Percentiles rank a stretch among this genome's conserved stretches.
phyloP scores from a whole-genome alignment of 306 rosid genomes.

The Lagenaria siceraria region DNA sequence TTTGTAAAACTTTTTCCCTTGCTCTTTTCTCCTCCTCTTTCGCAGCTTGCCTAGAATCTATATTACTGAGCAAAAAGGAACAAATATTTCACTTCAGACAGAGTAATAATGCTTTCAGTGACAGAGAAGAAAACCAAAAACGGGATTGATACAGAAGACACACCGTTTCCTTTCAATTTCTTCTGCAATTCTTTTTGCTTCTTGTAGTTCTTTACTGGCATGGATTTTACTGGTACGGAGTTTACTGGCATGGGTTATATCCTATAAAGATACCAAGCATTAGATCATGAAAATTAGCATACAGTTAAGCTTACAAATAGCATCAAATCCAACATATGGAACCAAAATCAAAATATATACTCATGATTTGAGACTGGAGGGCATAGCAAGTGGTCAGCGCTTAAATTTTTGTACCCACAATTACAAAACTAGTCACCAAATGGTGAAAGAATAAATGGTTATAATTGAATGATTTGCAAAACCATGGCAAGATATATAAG shows the following conservation, averaged over 20 bases:
- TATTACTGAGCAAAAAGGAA: conserved; percentile 25
- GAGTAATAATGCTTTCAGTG: background rate
- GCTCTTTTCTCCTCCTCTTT: conserved; percentile 71
- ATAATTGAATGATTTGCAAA: background rate
- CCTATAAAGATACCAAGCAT: conserved; percentile 28
- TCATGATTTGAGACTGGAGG: background rate
- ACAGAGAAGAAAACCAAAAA: background rate
- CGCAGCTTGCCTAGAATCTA: conserved; percentile 39
- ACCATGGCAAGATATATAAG: background rate
- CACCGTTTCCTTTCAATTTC: conserved; percentile 66
- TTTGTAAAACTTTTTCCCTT: conserved; percentile 35
- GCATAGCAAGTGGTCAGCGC: background rate
- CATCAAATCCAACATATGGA: background rate
- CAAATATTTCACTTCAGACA: background rate
- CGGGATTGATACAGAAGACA: background rate
- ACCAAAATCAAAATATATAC: background rate
- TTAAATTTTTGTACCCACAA: background rate
- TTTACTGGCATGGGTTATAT: conserved; percentile 53
- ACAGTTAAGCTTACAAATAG: background rate
- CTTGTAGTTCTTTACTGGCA: conserved; percentile 43
- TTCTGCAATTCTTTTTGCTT: conserved; percentile 42
- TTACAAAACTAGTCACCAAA: background rate
- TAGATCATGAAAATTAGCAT: background rate
- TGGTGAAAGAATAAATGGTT: background rate
- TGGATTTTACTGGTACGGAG: too few relatives aligned